Evolutionary conservation across 805 yeast species (phyloP).

Genomic region (Zygotorulaspora danielsina): DNA sequence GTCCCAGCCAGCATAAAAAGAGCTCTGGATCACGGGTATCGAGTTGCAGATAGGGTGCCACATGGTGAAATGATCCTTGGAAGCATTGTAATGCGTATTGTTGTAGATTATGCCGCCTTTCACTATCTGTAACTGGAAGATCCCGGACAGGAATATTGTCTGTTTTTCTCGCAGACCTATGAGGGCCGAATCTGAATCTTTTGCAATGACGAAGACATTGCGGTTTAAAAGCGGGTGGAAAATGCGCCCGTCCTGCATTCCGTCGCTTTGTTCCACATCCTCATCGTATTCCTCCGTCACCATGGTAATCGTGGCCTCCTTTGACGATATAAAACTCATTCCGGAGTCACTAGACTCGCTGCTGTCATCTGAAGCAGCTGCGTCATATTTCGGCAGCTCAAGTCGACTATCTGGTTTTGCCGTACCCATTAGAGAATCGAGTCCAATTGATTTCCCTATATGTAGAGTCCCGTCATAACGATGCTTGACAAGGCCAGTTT

Average conservation of each 20-base stretch:
- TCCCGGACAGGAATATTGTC: constrained; percentile 26
- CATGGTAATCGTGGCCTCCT: constrained; percentile 14
- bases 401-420: too few relatives aligned
- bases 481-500: too few relatives aligned
- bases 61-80: constrained; percentile 16
- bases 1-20: constrained; percentile 35
- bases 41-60: constrained; percentile 33
- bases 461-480: too few relatives aligned
- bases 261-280: constrained; percentile 2
- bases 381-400: too few relatives aligned
- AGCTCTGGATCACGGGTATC: constrained; percentile 28
- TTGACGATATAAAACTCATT: constrained; percentile 8
- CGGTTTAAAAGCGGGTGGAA: constrained; percentile 14
- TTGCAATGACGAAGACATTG: constrained; percentile 17
- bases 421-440: too few relatives aligned
- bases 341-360: constrained; percentile 5
- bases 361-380: constrained; percentile 10
- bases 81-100: constrained; percentile 31
- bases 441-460: too few relatives aligned
- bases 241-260: not conserved
- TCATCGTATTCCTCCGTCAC: constrained; percentile 19
- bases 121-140: constrained; percentile 26
- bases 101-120: constrained; percentile 35
- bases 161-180: constrained; percentile 28
- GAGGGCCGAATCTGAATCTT: constrained; percentile 11